Conservation (phyloP, 2,329 filamentous ascomycete species). For the Aureobasidium sp. region DNA sequence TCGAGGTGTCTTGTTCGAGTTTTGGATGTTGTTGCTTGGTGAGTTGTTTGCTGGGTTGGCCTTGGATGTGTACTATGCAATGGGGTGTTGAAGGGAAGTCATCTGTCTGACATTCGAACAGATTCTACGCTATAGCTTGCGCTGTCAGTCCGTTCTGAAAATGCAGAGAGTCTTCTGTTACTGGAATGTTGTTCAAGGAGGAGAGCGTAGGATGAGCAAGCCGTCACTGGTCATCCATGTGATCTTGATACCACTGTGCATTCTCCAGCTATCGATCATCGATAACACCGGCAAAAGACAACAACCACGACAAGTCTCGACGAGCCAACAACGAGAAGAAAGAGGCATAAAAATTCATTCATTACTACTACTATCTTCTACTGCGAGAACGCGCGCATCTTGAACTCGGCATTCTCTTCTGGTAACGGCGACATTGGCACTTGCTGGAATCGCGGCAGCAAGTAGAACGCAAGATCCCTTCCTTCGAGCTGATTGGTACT, state of each 20-base stretch:
- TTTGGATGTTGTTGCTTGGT: neutral
- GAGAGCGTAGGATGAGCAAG: no score
- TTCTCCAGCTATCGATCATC: no score
- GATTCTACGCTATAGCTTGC: no score
- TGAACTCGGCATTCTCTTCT: constrained; percentile 31
- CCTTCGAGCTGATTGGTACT: constrained; percentile 26
- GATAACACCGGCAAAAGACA: neutral
- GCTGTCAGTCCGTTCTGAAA: no score
- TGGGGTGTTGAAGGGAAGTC: neutral
- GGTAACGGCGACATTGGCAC: constrained; percentile 27
- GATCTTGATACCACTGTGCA: no score
- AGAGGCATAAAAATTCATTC: neutral
- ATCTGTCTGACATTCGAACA: neutral
- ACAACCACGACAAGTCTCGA: neutral
- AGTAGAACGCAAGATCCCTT: constrained; percentile 34
- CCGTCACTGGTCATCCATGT: no score
- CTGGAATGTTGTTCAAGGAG: no score
- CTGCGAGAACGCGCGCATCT: constrained; percentile 30
- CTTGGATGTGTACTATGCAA: neutral
- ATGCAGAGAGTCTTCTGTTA: no score
- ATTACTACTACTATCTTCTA: constrained; percentile 14
- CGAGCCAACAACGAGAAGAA: neutral
- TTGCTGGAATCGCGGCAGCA: constrained; percentile 33
- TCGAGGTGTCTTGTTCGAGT: neutral
- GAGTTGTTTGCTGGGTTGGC: neutral